Base-by-base conservation (phyloP, 2,329 filamentous ascomycete genomes). In the Zelopaecilomyces penicillatus region DNA sequence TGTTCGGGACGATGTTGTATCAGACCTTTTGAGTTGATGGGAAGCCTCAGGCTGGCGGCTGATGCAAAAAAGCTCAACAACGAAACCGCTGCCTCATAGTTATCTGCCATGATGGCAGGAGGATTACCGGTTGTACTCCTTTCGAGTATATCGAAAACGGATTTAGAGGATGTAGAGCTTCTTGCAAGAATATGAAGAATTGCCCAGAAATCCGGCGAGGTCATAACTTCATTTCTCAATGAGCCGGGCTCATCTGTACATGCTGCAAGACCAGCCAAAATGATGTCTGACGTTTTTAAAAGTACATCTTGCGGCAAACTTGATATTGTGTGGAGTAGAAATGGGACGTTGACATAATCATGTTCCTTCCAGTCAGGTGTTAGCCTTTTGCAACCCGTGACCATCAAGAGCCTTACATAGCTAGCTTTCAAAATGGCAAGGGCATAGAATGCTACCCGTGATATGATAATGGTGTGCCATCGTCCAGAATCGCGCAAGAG, bases 161-260 rank as follows among this genome's bases (percentile, higher is more conserved):
- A 74, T 0, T 82, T 74, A 2, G 88, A 85, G 28, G 85, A 83
- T 43, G 87, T 82, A 3, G 79, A 68, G 49, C 83, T 77, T 27
- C 74, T 71, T 39, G 87, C 81, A 12, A 98, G 70, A 30, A 81
- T 78, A 49, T 88, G 83, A 42, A 98, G 71, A 10, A 96, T 86
- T 5, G 85, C 84, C 93, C 93, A 98, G 64, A 98, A 97, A 59
- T 98, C 93, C 0, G 93, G 93, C 12, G 91, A 97, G 10, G 87
- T 91, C 66, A 95, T 94, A 54, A 97, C 86, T 66, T 97, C 91
- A 54, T 87, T 95, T 46, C 87, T 82, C 29, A 98, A 70, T 9
- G 85, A 80, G 28, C 82, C 82, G 1, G 87, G 80, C 48, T 85
- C 80, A 42, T 84, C 81, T 52, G 95, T 86, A 56, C 90, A 96